Base-by-base conservation (phyloP, 345 rosid species). In the Aegle marmelos region DNA sequence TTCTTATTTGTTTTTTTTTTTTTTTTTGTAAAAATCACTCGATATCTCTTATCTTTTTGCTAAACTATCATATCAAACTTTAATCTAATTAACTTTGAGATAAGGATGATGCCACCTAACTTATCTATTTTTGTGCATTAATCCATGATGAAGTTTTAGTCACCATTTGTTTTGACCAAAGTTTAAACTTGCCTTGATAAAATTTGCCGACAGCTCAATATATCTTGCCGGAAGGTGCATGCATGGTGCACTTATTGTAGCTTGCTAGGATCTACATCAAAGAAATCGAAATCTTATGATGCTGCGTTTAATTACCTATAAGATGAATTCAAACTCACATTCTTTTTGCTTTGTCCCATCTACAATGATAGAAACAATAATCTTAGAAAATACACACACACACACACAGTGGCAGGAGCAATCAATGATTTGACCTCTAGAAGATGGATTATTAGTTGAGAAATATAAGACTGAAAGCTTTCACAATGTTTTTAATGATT, bases 51-150 rank as follows among this genome's bases (percentile, higher is more conserved):
- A 6, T 31, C 14, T 25, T 76, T 53, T 56, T 39, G 22, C 64
- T 24, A 54, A 75, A 63, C 68, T 67, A 64, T 64, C 79, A 61
- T 62, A 45, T 75, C 78, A 76, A 54, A 60, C 19, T 21, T 33
- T 53, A 53, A 53, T 53, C 54, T 19, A 34, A 17, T 21, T 8
- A 33, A 10, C 34, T 28, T 33, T 13, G 34, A 11, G 30, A 48
- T 45, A 21, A 63, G 31, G 22, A 5, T 50, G 24, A 37, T 24
- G 41, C 76, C 8, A 58, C 56, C 7, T 13, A 37, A 25, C 25
- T 24, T 34, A 9, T 28, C 25, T 62, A 19, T 36, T 34, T 66
- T 6, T 66, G 16, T 66, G 36, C 70, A 36, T 19, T n/a, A 45
- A 11, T 22, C 45, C 21, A 65, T 22, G 3, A 30, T 16, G 39